A percentile compares a stretch with the other conserved stretches of the same genome.
Conservation (phyloP, 768 basidiomycete genomes). For the Agaricus subrufescens region DNA sequence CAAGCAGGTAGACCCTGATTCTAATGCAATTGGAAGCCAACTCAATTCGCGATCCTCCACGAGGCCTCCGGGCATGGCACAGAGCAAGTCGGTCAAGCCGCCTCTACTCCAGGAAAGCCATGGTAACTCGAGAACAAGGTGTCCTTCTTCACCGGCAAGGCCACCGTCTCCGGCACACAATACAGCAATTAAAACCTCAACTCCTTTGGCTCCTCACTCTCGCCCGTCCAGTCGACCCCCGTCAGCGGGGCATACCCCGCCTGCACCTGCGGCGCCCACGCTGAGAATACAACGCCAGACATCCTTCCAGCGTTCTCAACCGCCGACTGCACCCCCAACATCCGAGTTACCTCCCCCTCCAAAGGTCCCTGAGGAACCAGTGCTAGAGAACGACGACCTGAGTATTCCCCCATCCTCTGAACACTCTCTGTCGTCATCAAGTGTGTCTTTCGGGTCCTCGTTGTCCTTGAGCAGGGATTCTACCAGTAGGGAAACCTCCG, state of each 20-base stretch:
- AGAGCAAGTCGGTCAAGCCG: slow-evolving; percentile 26
- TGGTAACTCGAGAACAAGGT: not conserved
- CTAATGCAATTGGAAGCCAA: slow-evolving; percentile 25
- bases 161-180: slow-evolving; percentile 4
- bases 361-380: slow-evolving; percentile 9
- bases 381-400: slow-evolving; percentile 13
- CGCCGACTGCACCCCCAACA: slow-evolving; percentile 46
- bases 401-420: slow-evolving; percentile 7
- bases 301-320: slow-evolving; percentile 37
- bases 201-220: slow-evolving; percentile 6
- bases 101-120: slow-evolving; percentile 28
- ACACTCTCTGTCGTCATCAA: slow-evolving; percentile 31
- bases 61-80: slow-evolving; percentile 48
- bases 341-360: slow-evolving; percentile 46
- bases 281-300: slow-evolving; percentile 33
- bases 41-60: slow-evolving; percentile 35
- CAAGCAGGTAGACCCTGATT: slow-evolving; percentile 14
- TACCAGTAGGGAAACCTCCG: slow-evolving; percentile 18
- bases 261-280: not conserved
- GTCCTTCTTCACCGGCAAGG: slow-evolving; percentile 7
- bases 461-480: slow-evolving; percentile 24
- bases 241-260: slow-evolving; percentile 4
- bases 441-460: slow-evolving; percentile 41
- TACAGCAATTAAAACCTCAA: slow-evolving; percentile 3
- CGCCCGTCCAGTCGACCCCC: slow-evolving; percentile 11